Conservation (phyloP, 2,329 filamentous ascomycete species). For the Beauveria sp. region DNA sequence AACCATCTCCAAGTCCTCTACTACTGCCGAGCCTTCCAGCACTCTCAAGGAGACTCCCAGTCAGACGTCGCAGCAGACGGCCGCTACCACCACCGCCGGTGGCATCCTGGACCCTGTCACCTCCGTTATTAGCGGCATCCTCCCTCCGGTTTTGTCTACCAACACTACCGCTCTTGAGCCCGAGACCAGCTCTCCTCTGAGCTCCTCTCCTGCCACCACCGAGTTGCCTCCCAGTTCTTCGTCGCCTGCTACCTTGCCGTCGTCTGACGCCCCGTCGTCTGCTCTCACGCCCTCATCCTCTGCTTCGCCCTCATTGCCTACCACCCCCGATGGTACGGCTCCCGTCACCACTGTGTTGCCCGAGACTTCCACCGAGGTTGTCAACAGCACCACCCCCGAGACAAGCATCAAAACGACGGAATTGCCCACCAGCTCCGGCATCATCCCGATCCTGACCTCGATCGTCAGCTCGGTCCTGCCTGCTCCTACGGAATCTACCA, state of each 20-base stretch:
- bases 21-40: neutral
- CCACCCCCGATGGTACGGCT: neutral
- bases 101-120: constrained; percentile 20
- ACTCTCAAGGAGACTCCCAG: neutral
- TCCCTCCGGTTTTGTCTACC: constrained; percentile 13
- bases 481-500: neutral
- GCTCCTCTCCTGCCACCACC: neutral
- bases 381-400: constrained; percentile 1
- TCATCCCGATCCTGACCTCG: constrained; percentile 11
- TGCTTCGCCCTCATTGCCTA: neutral
- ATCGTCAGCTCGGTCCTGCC: neutral
- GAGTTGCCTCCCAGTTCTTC: neutral
- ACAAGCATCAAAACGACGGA: neutral
- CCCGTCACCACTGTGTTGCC: neutral
- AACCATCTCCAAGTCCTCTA: neutral
- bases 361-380: neutral
- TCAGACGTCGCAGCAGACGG: constrained; percentile 10
- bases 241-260: neutral
- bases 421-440: neutral
- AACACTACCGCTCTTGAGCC: neutral
- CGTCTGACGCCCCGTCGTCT: no score
- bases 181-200: neutral
- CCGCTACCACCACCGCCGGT: constrained; percentile 2
- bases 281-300: no score
- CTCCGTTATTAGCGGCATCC: constrained; percentile 16